Base-by-base conservation (phyloP, 306 rosid genomes). In the Dryas octopetala region DNA sequence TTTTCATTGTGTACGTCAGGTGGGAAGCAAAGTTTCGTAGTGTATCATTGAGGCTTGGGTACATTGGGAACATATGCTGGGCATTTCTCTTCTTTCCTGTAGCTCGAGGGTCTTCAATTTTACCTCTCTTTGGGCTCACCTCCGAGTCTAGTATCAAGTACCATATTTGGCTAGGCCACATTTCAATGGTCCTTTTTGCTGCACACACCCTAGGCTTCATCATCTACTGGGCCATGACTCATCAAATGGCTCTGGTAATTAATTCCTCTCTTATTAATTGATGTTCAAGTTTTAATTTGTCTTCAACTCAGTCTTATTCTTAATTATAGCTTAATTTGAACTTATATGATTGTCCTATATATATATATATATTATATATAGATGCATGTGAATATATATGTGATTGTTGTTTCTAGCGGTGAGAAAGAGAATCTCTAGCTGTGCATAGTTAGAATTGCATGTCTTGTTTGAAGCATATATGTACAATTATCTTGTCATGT, bases 51-150 rank as follows among this genome's bases (percentile, higher is more conserved):
- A 83, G 93, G 81, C 66, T 88, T 44, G 96, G 93, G 0, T 89
- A 88, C 70, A 81, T 85, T 45, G 96, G 97, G 76, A 86, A 88
- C 74, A 85, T 74, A 78, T 88, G 96, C 55, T 86, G 87, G 91
- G 93, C 97, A 44, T 89, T 91, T 77, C 82, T 91, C n/a, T 91
- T 91, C 82, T 91, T 91, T 70, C 96, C 96, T 0, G 86, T 91
- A 1, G 82, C 91, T 49, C 79, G 91, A 82, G 86, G 86, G 13
- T 91, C 96, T 72, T 86, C 96, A 3, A 69, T 91, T 71, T 55
- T 91, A 74, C 89, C 90, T 32, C 81, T 88, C 1, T 55, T 88
- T 68, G 90, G 93, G 15, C 84, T 88, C 46, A 85, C 91, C 5
- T 87, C 96, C 0, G 93, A 91, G 68, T 88, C 96, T 2, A 84